phyloP scores from a whole-genome alignment of 257 asterid genomes.

The Pogostemon cablin region DNA sequence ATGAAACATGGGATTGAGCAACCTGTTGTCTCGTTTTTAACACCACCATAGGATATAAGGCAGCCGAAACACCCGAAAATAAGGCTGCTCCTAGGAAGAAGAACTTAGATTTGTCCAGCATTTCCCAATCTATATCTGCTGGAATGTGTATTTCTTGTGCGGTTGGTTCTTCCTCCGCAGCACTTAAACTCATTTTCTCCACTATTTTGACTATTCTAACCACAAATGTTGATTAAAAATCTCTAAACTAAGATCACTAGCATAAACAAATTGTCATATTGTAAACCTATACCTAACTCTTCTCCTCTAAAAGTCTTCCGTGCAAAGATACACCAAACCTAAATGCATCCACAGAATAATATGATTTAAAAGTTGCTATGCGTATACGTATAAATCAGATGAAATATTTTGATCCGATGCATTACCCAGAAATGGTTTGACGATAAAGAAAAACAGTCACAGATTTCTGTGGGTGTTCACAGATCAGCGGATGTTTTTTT shows the following conservation, averaged over 20 bases:
- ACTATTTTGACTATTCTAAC: conserved; percentile 26
- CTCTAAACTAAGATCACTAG: conserved; percentile 26
- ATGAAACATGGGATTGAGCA: conserved; percentile 54
- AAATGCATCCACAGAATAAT: not conserved
- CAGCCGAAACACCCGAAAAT: conserved; percentile 72
- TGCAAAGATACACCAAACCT: not conserved
- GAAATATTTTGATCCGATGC: conserved; percentile 10
- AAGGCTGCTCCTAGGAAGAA: conserved; percentile 79
- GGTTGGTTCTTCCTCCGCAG: conserved; percentile 54
- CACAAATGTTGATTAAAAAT: not conserved
- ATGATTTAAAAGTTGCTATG: not conserved
- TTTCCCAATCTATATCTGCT: conserved; percentile 73
- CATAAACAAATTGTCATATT: conserved; percentile 3
- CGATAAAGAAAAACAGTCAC: conserved; percentile 17
- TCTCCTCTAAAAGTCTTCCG: not conserved
- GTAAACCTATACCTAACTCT: not conserved
- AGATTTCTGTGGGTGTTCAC: conserved; percentile 22
- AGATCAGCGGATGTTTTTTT: conserved; percentile 30
- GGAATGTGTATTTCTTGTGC: conserved; percentile 55
- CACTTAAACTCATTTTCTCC: conserved; percentile 55
- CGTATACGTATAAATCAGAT: not conserved
- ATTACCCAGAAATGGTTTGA: not conserved
- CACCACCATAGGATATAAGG: conserved; percentile 68
- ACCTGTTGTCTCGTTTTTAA: conserved; percentile 80
- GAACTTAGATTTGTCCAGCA: conserved; percentile 75